Conservation (phyloP, 2,329 filamentous ascomycete species). For the Penicillium crustosum region DNA sequence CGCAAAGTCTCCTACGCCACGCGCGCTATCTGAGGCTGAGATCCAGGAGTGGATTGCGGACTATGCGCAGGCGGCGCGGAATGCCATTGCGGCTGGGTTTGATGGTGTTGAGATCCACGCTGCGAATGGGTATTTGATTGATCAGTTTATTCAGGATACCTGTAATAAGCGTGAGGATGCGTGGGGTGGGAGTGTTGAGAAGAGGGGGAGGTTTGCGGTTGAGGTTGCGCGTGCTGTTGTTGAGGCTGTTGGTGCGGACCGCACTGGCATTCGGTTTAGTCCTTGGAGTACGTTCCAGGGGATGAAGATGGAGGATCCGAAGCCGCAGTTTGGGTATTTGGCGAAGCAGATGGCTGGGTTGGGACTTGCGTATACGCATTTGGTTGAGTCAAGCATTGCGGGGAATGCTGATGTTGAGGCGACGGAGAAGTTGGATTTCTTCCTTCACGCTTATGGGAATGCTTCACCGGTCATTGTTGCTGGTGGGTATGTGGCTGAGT, state of each 20-base stretch:
- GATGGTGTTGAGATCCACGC: constrained; percentile 54
- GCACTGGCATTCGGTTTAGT: constrained; percentile 50
- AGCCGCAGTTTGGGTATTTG: constrained; percentile 63
- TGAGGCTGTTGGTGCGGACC: constrained; percentile 47
- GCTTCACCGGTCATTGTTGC: constrained; percentile 52
- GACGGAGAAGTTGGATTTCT: constrained; percentile 43
- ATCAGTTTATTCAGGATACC: constrained; percentile 52
- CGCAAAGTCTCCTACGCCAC: constrained; percentile 32
- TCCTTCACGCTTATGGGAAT: constrained; percentile 45
- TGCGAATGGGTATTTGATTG: constrained; percentile 53
- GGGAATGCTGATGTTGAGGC: constrained; percentile 34
- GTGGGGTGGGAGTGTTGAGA: constrained; percentile 51
- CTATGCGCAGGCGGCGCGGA: constrained; percentile 49
- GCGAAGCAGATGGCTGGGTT: constrained; percentile 53
- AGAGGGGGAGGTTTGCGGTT: constrained; percentile 52
- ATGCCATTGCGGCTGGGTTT: constrained; percentile 57
- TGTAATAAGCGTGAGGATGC: constrained; percentile 51
- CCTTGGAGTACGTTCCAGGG: constrained; percentile 43
- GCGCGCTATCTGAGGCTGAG: constrained; percentile 40
- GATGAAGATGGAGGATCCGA: constrained; percentile 61
- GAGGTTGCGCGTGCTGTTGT: constrained; percentile 51
- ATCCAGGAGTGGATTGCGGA: constrained; percentile 45
- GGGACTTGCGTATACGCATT: constrained; percentile 60
- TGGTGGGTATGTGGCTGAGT: constrained; percentile 47
- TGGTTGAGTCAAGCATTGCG: constrained; percentile 58